Evolutionary conservation across 1,139 yeast species (phyloP).

Genomic region (Protomyces inouyei): DNA sequence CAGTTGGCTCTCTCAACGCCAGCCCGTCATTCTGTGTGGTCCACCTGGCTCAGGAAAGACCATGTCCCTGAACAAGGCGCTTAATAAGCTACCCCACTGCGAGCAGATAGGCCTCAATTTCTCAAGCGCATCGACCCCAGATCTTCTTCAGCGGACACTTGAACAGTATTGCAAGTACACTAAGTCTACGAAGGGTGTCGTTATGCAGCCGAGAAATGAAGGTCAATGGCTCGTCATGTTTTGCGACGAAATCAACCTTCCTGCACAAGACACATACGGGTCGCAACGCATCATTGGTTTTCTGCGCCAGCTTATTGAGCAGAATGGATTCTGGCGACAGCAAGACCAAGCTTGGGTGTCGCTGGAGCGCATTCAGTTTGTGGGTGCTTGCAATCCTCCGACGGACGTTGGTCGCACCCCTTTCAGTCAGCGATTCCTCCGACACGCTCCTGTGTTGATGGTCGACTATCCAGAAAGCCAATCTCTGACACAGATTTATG

Average conservation of each 20-base stretch:
- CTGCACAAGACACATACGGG: constrained; percentile 67
- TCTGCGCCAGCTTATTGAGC: constrained; percentile 69
- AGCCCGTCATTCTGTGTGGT: constrained; percentile 74
- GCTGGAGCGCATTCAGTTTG: constrained; percentile 66
- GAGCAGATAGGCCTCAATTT: constrained; percentile 71
- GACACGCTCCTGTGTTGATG: constrained; percentile 63
- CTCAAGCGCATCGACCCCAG: constrained; percentile 73
- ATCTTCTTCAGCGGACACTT: constrained; percentile 56
- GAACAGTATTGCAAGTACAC: constrained; percentile 69
- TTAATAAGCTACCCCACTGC: constrained; percentile 54
- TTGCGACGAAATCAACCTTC: constrained; percentile 89
- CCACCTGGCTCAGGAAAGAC: constrained; percentile 99
- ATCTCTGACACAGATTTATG: constrained; percentile 66
- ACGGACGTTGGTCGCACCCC: constrained; percentile 68
- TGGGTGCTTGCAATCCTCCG: constrained; percentile 94
- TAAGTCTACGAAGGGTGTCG: constrained; percentile 49
- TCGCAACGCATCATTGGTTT: constrained; percentile 72
- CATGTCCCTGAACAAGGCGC: constrained; percentile 72
- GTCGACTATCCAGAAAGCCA: constrained; percentile 73
- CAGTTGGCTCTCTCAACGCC: constrained; percentile 54
- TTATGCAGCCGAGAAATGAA: constrained; percentile 55
- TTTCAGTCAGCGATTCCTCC: constrained; percentile 59
- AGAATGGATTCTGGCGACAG: constrained; percentile 71
- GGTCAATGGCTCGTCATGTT: constrained; percentile 79
- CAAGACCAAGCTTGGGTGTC: constrained; percentile 61